phyloP scores from a whole-genome alignment of 2,329 filamentous ascomycete species.

The Fusarium nurragi region DNA sequence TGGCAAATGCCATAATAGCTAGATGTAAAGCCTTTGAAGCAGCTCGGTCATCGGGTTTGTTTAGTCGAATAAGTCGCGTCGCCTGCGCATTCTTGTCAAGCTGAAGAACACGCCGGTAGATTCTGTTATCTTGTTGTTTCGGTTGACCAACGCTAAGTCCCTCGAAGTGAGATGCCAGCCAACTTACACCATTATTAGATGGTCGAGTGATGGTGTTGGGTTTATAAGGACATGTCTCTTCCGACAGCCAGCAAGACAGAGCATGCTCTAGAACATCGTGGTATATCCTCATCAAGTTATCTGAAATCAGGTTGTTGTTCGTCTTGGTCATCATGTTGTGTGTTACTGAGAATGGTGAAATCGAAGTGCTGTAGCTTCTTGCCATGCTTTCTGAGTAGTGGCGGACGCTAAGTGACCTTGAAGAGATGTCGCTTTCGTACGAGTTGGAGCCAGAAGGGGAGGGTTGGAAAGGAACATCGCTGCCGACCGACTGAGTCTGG shows the following conservation, averaged over 20 bases:
- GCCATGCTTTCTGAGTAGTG: constrained; percentile 42
- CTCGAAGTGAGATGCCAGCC: constrained; percentile 42
- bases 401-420: constrained; percentile 40
- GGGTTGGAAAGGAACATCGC: constrained; percentile 40
- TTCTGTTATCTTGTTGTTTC: constrained; percentile 52
- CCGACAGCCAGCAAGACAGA: constrained; percentile 63
- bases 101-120: constrained; percentile 59
- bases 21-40: constrained; percentile 58
- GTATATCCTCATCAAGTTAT: constrained; percentile 54
- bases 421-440: constrained; percentile 42
- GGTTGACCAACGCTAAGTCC: constrained; percentile 43
- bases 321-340: constrained; percentile 42
- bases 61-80: constrained; percentile 53
- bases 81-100: constrained; percentile 57
- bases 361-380: constrained; percentile 41
- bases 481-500: constrained; percentile 39
- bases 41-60: constrained; percentile 53
- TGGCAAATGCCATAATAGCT: constrained; percentile 62
- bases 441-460: constrained; percentile 43
- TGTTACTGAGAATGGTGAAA: constrained; percentile 43
- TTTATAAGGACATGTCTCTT: constrained; percentile 61
- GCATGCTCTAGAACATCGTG: constrained; percentile 64
- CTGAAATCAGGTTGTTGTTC: constrained; percentile 43
- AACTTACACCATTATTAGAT: constrained; percentile 44
- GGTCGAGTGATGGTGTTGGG: constrained; percentile 32